Conservation (phyloP, 129 eudicot genomes). For the Erigeron canadensis region DNA sequence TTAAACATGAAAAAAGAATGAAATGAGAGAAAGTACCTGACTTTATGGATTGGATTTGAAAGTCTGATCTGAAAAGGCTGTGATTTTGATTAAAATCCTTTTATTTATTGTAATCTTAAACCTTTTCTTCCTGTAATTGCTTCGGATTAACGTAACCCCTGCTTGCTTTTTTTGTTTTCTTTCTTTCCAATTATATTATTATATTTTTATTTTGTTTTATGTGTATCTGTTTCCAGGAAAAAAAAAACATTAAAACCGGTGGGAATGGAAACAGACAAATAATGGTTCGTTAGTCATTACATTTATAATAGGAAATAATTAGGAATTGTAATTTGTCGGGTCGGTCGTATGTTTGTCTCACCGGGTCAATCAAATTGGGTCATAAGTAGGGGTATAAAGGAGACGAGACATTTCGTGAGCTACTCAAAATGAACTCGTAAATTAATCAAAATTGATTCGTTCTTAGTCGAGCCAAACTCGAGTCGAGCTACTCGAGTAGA, state of each 20-base stretch:
- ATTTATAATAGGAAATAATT: too few relatives aligned
- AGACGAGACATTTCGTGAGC: too few relatives aligned
- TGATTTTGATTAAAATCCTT: slow-evolving; percentile 12
- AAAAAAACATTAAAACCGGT: slow-evolving; percentile 9
- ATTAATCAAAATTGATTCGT: too few relatives aligned
- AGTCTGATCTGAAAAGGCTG: slow-evolving; percentile 22
- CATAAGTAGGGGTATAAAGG: too few relatives aligned
- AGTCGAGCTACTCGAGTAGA: too few relatives aligned
- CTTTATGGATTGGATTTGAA: background rate
- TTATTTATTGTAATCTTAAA: background rate
- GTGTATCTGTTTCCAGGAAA: background rate
- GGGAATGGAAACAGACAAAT: slow-evolving; percentile 10
- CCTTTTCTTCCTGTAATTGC: slow-evolving; percentile 1
- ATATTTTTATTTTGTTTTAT: background rate
- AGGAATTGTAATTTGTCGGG: background rate
- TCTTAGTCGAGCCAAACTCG: too few relatives aligned
- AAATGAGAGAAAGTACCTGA: background rate
- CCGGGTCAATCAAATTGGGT: slow-evolving; percentile 4
- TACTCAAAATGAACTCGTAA: too few relatives aligned
- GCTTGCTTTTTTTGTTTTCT: too few relatives aligned
- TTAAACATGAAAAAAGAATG: background rate
- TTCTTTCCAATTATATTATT: slow-evolving; percentile 4
- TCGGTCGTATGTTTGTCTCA: background rate
- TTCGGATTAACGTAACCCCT: slow-evolving; percentile 23
- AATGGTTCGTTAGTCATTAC: slow-evolving; percentile 9